A percentile compares a stretch with the other conserved stretches of the same genome.
phyloP scores from a whole-genome alignment of 2,329 filamentous ascomycete species.

The Beauveria rudraprayagi region DNA sequence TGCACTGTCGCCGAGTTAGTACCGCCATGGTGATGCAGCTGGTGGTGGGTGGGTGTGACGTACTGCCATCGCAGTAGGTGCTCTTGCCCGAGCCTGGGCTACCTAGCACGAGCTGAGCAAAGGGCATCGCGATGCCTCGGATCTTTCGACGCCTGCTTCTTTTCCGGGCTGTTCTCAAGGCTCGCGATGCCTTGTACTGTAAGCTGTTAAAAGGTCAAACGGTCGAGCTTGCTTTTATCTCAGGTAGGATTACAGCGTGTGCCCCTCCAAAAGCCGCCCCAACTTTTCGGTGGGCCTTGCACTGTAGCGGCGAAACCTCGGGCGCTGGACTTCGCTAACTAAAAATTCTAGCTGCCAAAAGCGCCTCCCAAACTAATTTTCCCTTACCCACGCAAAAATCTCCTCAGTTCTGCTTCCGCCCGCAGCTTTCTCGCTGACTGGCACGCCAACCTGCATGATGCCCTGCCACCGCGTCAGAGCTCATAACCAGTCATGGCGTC shows the following conservation, averaged over 20 bases:
- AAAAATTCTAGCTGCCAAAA: background rate
- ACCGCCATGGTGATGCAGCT: background rate
- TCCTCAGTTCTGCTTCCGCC: background rate
- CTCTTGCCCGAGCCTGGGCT: constrained; percentile 94
- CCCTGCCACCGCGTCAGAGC: constrained; percentile 24
- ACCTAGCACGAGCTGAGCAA: constrained; percentile 78
- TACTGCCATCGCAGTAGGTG: constrained; percentile 94
- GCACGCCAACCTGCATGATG: constrained; percentile 26
- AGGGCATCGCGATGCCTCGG: constrained; percentile 38
- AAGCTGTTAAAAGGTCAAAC: background rate
- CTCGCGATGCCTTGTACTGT: background rate
- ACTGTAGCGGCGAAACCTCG: constrained; percentile 11
- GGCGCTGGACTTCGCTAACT: background rate
- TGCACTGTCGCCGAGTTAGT: constrained; percentile 52
- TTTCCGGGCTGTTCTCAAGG: background rate
- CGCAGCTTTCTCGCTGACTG: background rate
- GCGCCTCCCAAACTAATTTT: constrained; percentile 2
- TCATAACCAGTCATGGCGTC: constrained; percentile 32
- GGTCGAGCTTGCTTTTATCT: background rate
- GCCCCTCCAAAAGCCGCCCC: constrained; percentile 2
- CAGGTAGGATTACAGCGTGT: background rate
- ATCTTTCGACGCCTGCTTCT: background rate
- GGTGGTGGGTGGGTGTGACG: constrained; percentile 20
- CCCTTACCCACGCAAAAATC: constrained; percentile 12
- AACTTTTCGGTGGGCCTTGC: constrained; percentile 10